Percentiles rank a stretch among this genome's conserved stretches.
Conservation (phyloP, 805 yeast species). For the Metschnikowia continentalis region DNA sequence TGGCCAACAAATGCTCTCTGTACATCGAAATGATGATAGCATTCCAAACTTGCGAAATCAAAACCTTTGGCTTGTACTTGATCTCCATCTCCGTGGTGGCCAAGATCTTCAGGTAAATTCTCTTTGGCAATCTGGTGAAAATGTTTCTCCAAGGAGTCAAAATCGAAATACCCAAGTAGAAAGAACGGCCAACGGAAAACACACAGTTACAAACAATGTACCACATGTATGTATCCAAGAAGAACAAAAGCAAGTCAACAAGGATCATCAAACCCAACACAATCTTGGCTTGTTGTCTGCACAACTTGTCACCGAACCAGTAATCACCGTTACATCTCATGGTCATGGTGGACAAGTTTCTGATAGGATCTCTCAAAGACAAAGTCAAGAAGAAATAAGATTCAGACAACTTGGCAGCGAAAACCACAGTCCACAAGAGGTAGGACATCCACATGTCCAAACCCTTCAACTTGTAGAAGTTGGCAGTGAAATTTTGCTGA, state of each 20-base stretch:
- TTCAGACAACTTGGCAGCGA: constrained; percentile 80
- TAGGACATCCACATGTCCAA: constrained; percentile 96
- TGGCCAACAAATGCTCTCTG: constrained; percentile 97
- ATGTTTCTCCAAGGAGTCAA: constrained; percentile 99
- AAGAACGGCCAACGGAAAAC: constrained; percentile 95
- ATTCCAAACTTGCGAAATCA: constrained; percentile 98
- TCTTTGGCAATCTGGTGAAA: constrained; percentile 95
- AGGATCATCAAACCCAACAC: constrained; percentile 89
- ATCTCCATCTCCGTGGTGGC: constrained; percentile 99
- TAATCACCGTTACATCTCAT: constrained; percentile 96
- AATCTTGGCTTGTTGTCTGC: constrained; percentile 83
- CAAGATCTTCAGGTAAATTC: constrained; percentile 95
- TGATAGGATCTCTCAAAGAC: constrained; percentile 84
- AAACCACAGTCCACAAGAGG: constrained; percentile 83
- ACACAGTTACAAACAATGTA: constrained; percentile 92
- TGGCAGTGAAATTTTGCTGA: constrained; percentile 93
- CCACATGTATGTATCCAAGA: constrained; percentile 99
- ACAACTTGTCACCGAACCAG: constrained; percentile 75
- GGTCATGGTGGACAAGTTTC: constrained; percentile 74
- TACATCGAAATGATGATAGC: constrained; percentile 99
- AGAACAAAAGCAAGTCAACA: constrained; percentile 91
- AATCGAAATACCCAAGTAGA: constrained; percentile 97
- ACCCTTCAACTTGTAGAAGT: constrained; percentile 75
- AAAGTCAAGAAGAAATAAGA: constrained; percentile 75
- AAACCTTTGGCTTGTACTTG: constrained; percentile 96